A percentile compares a stretch with the other conserved stretches of the same genome.
These are phyloP conservation scores for Lipomyces anomalus DNA, from an alignment of 805 yeast genomes.

Conservation along the genomic window DNA sequence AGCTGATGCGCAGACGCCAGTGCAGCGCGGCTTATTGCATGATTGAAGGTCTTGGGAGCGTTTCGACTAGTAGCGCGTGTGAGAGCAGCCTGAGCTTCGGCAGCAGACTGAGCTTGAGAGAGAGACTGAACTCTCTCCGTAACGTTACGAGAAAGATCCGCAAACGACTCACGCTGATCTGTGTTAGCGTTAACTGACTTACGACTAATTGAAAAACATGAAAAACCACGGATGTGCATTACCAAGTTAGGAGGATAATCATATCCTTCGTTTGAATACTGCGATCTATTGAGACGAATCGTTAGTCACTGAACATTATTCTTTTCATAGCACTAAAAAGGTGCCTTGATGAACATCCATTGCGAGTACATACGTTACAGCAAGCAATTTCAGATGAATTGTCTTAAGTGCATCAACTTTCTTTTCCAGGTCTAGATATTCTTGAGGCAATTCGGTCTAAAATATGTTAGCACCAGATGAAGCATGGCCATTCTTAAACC, in stretches of 20 bases:
- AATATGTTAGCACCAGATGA: constrained; percentile 1
- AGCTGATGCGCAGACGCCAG: constrained; percentile 44
- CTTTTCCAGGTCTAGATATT: constrained; percentile 67
- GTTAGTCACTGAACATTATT: constrained; percentile 35
- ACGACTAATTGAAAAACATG: not conserved
- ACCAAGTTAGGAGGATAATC: constrained; percentile 71
- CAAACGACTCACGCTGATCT: constrained; percentile 59
- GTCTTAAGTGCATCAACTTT: constrained; percentile 67
- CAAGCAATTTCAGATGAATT: constrained; percentile 53
- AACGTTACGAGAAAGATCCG: constrained; percentile 62
- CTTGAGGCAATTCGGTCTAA: constrained; percentile 70
- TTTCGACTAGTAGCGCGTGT: constrained; percentile 45
- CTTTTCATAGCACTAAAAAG: no score
- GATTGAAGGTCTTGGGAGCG: constrained; percentile 74
- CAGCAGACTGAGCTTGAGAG: constrained; percentile 65
- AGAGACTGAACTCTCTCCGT: constrained; percentile 59
- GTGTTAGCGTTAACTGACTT: no score
- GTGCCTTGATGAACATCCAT: constrained; percentile 39
- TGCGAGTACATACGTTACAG: constrained; percentile 40
- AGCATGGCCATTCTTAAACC: not conserved
- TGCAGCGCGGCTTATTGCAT: constrained; percentile 74
- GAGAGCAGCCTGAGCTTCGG: constrained; percentile 76
- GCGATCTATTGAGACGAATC: constrained; percentile 37
- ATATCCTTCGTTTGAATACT: constrained; percentile 70
- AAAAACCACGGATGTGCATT: constrained; percentile 1